A percentile compares a stretch with the other conserved stretches of the same genome.
Conservation (phyloP, 2,329 filamentous ascomycete genomes). For the Botryotinia narcissicola region DNA sequence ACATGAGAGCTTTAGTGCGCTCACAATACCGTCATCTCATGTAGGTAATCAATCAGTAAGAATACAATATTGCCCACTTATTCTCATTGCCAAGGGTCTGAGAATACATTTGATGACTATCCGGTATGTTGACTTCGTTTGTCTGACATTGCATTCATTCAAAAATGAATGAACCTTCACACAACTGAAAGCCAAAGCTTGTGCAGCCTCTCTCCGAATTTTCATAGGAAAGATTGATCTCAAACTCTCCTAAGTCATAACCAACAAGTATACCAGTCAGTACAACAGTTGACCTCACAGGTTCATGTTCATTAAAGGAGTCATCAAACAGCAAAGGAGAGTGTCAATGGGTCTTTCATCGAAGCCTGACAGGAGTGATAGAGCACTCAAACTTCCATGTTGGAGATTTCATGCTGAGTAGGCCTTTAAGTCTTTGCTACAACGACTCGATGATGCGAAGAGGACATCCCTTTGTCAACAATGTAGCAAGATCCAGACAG, state of each 20-base stretch:
- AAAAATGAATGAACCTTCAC: neutral
- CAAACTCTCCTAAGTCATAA: neutral
- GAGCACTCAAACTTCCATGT: slow-evolving; percentile 6
- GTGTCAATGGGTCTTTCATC: slow-evolving; percentile 61
- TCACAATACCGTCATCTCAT: neutral
- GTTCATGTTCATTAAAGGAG: too few relatives aligned
- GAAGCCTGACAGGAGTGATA: slow-evolving; percentile 45
- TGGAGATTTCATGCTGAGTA: neutral
- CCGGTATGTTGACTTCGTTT: neutral
- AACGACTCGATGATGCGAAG: neutral
- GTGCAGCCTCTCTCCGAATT: neutral
- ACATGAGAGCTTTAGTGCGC: neutral
- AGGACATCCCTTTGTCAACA: neutral
- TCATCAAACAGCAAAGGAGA: slow-evolving; percentile 60
- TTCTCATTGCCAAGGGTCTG: neutral
- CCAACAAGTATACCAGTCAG: too few relatives aligned
- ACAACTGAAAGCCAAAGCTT: neutral
- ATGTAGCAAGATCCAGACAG: neutral
- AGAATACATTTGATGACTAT: neutral
- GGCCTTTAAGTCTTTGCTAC: neutral
- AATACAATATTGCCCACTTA: neutral
- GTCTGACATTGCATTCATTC: neutral
- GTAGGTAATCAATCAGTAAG: neutral
- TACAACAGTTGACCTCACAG: neutral
- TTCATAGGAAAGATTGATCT: neutral